phyloP scores from a whole-genome alignment of 306 rosid species.

The Prunus davidiana region DNA sequence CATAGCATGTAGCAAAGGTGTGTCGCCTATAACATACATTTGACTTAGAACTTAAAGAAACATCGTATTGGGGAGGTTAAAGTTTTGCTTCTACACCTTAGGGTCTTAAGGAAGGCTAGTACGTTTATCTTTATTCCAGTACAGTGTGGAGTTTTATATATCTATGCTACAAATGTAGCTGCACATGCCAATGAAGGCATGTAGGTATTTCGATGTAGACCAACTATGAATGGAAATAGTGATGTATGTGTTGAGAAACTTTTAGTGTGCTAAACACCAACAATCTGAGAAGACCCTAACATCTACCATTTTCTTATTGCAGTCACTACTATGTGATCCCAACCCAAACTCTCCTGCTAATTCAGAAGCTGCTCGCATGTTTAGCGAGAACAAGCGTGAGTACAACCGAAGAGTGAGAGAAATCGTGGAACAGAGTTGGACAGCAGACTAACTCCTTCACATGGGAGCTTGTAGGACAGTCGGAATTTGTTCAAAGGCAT shows the following conservation, averaged over 20 bases:
- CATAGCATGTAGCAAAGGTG: background rate
- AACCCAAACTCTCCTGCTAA: slow-evolving; percentile 97
- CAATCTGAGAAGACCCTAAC: background rate
- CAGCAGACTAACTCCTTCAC: slow-evolving; percentile 58
- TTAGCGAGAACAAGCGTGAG: slow-evolving; percentile 85
- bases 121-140: no score
- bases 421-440: slow-evolving; percentile 96
- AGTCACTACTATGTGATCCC: slow-evolving; percentile 95
- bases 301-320: slow-evolving; percentile 21
- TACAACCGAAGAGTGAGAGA: slow-evolving; percentile 88
- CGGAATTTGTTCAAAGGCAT: slow-evolving; percentile 24
- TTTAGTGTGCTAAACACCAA: background rate
- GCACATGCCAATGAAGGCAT: background rate
- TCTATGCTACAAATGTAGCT: background rate
- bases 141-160: no score
- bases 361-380: slow-evolving; percentile 95
- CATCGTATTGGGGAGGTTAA: background rate
- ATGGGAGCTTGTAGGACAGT: slow-evolving; percentile 5
- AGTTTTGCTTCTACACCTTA: background rate
- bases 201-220: no score
- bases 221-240: background rate
- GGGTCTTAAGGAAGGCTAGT: no score
- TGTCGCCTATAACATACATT: background rate
- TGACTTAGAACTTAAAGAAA: background rate
- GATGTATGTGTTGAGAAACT: background rate